Conservation (phyloP, 352 stramenopile species). For the Sclerospora graminicola region DNA sequence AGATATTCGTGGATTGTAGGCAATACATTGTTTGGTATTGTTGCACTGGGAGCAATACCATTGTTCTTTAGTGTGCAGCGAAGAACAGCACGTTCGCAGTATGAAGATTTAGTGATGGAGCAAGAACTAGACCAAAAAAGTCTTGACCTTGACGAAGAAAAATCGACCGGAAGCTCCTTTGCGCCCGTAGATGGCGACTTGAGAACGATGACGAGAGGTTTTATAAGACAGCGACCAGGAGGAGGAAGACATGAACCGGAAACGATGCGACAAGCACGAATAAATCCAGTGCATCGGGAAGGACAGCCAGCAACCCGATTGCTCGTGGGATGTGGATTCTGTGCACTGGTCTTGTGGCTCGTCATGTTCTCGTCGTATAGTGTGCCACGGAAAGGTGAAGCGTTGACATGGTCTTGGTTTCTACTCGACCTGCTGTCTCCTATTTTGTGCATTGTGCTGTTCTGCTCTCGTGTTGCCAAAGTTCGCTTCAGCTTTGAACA, state of each 20-base stretch:
- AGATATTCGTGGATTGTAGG: slow-evolving; percentile 62
- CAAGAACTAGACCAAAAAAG: slow-evolving; percentile 17
- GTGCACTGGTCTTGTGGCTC: slow-evolving; percentile 38
- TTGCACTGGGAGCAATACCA: slow-evolving; percentile 51
- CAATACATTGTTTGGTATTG: slow-evolving; percentile 70
- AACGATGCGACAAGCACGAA: background rate
- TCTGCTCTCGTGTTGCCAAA: slow-evolving; percentile 29
- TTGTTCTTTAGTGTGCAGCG: slow-evolving; percentile 60
- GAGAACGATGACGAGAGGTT: background rate
- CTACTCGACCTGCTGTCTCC: slow-evolving; percentile 52
- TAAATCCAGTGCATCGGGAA: slow-evolving; percentile 8
- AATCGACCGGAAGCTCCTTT: too few species aligned
- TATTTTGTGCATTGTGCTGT: slow-evolving; percentile 44
- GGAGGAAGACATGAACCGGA: background rate
- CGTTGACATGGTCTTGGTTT: slow-evolving; percentile 38
- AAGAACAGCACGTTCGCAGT: slow-evolving; percentile 37
- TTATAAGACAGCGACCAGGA: slow-evolving; percentile 6
- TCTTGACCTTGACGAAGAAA: too few species aligned
- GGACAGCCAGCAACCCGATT: slow-evolving; percentile 21
- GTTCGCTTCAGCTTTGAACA: slow-evolving; percentile 51
- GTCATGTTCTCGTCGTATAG: slow-evolving; percentile 68
- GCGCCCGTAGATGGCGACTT: background rate
- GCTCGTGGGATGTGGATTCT: slow-evolving; percentile 32
- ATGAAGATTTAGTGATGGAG: slow-evolving; percentile 29
- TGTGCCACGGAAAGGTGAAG: slow-evolving; percentile 19